phyloP scores from a whole-genome alignment of 2,329 filamentous ascomycete genomes.

The Aspergillus fischeri region DNA sequence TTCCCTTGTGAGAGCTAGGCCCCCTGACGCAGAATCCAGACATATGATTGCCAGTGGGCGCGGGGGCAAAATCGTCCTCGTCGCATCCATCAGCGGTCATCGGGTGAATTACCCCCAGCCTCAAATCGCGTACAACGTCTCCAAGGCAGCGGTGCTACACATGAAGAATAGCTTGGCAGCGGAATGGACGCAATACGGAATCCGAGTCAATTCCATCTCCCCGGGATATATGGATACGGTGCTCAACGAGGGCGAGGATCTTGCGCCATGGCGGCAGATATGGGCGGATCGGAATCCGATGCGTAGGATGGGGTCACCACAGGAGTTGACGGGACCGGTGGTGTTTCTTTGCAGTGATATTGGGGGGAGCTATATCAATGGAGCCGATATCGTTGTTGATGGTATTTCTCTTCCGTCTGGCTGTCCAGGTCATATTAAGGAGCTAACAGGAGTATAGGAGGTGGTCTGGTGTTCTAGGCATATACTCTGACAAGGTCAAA shows the following conservation, averaged over 20 bases:
- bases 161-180: slow-evolving; percentile 63
- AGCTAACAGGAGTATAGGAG: background rate
- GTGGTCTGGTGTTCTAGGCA: slow-evolving; percentile 1
- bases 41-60: slow-evolving; percentile 51
- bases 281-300: slow-evolving; percentile 60
- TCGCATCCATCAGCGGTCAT: slow-evolving; percentile 65
- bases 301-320: slow-evolving; percentile 60
- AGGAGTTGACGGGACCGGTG: slow-evolving; percentile 60
- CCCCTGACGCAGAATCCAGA: slow-evolving; percentile 16
- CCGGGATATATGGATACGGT: slow-evolving; percentile 76
- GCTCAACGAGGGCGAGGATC: slow-evolving; percentile 61
- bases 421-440: background rate
- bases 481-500: background rate
- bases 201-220: slow-evolving; percentile 65
- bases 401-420: slow-evolving; percentile 31
- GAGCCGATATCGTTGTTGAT: slow-evolving; percentile 62
- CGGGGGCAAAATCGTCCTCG: slow-evolving; percentile 62
- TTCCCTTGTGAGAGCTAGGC: background rate
- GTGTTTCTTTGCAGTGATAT: slow-evolving; percentile 56
- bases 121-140: slow-evolving; percentile 67
- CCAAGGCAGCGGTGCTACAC: slow-evolving; percentile 62
- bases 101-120: slow-evolving; percentile 68
- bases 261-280: slow-evolving; percentile 49
- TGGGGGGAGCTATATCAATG: slow-evolving; percentile 65
- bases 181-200: slow-evolving; percentile 68